Evolutionary conservation across 768 basidiomycete species (phyloP), one percentile per base, ranked within the genome.

Genomic region (Cubamyces sp.): DNA sequence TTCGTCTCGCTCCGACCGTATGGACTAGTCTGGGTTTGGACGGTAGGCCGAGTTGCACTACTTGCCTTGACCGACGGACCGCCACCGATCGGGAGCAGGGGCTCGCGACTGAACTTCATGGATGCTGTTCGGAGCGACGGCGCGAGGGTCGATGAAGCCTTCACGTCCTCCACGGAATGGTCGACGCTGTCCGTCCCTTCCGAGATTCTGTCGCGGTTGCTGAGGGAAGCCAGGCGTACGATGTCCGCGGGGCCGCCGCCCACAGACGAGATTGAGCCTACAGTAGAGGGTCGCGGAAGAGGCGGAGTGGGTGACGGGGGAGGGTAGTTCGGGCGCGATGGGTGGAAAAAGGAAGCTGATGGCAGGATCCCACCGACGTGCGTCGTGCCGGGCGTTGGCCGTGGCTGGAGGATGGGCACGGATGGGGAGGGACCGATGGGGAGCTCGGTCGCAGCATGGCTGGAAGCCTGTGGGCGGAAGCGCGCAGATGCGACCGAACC

Each of bases 341-440:
- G 89, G 21, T 80, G 84, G 70, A 92, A 92, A 77, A 93, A 92
- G 7, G 88, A 87, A 5, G 90, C 84, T 11, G 90, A 86, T 16
- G 92, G 90, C 57, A 87, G 85, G 19, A 92, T 88, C 34, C 90
- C 91, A 46, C 85, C 84, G 14, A 87, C 86, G 72, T 91, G 88
- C 0, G 88, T 87, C 1, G 60, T 61, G 41, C 54, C 61, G 39
- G 55, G 52, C 37, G 62, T 51, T 14, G 67, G 57, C 15, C 69
- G 64, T 5, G 69, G 69, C 51, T 67, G 66, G 40, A 68, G 56
- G 16, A 66, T 28, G 4, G 69, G 71, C 34, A 68, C 28, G 18
- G 69, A 62, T 30, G 67, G 54, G 30, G 71, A 66, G 16, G 68
- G 54, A 19, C 61, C 60, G 46, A 69, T 52, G 18, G 65, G 67